Evolutionary conservation across 305 asterid genomes (phyloP).

Genomic region (Fraxinus paxiana): DNA sequence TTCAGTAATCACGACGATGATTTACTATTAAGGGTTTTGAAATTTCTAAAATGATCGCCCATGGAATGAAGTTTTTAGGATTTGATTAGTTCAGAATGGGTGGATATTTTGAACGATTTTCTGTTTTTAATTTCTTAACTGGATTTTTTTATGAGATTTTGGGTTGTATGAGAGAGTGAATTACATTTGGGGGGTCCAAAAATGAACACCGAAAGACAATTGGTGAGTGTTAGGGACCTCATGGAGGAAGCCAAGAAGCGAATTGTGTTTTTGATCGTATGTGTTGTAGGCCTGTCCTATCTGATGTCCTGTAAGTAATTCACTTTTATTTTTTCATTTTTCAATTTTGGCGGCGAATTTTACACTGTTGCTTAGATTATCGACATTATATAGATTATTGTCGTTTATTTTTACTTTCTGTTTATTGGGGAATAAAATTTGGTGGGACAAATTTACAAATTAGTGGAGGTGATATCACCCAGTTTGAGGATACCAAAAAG

Average conservation of each 20-base stretch:
- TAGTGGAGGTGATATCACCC: slow-evolving; percentile 1
- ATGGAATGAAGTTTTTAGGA: slow-evolving; percentile 23
- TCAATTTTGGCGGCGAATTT: slow-evolving; percentile 11
- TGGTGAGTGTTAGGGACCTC: slow-evolving; percentile 42
- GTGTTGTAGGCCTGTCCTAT: slow-evolving; percentile 57
- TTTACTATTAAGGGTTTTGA: slow-evolving; percentile 7
- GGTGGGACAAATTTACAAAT: neutral
- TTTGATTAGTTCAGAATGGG: slow-evolving; percentile 13
- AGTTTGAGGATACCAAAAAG: slow-evolving; percentile 5
- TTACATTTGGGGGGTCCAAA: slow-evolving; percentile 23
- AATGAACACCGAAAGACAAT: slow-evolving; percentile 48
- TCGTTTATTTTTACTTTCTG: neutral
- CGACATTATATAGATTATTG: neutral
- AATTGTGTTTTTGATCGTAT: slow-evolving; percentile 41
- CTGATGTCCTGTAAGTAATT: slow-evolving; percentile 58
- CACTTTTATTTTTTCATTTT: neutral
- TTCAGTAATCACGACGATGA: slow-evolving; percentile 16
- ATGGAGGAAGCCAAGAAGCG: slow-evolving; percentile 63
- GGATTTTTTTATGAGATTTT: slow-evolving; percentile 24
- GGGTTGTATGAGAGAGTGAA: slow-evolving; percentile 22
- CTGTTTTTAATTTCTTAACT: slow-evolving; percentile 11
- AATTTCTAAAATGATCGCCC: slow-evolving; percentile 27
- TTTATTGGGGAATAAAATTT: neutral
- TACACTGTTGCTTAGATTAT: neutral
- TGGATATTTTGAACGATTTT: neutral